These are phyloP conservation scores for Actinomortierella ambigua DNA, from an alignment of 371 early-diverging fungal species.

Conservation along the genomic window DNA sequence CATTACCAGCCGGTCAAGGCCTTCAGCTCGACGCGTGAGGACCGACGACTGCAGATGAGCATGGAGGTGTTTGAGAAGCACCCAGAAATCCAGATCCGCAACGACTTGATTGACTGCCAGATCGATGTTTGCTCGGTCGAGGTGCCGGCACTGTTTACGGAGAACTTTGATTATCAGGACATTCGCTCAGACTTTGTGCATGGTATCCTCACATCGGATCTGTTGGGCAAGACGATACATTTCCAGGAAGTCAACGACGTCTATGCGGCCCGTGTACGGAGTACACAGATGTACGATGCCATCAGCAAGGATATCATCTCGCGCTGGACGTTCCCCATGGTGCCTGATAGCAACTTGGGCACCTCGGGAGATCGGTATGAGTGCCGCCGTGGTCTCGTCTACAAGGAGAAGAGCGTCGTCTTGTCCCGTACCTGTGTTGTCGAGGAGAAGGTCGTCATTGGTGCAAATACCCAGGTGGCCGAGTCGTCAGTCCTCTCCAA, in stretches of 20 bases:
- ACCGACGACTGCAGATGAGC: constrained; percentile 62
- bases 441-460: constrained; percentile 85
- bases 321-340: constrained; percentile 93
- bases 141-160: constrained; percentile 93
- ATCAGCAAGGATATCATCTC: constrained; percentile 88
- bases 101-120: constrained; percentile 92
- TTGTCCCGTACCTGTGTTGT: constrained; percentile 78
- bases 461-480: constrained; percentile 76
- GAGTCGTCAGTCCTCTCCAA: constrained; percentile 72
- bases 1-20: constrained; percentile 78
- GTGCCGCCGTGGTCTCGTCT: constrained; percentile 79
- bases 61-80: constrained; percentile 70
- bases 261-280: constrained; percentile 86
- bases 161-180: constrained; percentile 97
- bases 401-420: constrained; percentile 80
- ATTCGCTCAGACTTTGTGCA: constrained; percentile 90
- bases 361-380: constrained; percentile 68
- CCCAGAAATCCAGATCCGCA: constrained; percentile 76
- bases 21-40: constrained; percentile 58
- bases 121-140: constrained; percentile 94
- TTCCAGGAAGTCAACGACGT: constrained; percentile 75
- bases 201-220: constrained; percentile 90
- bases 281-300: constrained; percentile 83
- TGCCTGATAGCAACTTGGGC: constrained; percentile 85
- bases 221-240: constrained; percentile 89